Base-by-base conservation (phyloP, 169 alveolate species). In the Babesia gibsoni region DNA sequence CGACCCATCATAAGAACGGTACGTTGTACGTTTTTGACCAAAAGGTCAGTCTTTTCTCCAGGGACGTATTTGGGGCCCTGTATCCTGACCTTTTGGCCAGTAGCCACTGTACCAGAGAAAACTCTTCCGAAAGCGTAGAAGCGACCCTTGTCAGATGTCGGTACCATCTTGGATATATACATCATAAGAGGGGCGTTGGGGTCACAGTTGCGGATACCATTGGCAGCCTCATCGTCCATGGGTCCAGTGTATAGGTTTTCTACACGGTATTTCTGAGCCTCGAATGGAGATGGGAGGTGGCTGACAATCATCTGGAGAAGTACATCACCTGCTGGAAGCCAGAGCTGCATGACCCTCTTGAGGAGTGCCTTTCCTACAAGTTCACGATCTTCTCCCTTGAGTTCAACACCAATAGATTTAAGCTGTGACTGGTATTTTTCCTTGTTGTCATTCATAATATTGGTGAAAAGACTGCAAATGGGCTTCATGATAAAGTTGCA, bases 81-180 rank as follows among this genome's bases (percentile, higher is more conserved):
- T 66, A 98, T 97, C 81, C 99, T 92, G 72, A 98, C 99, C 86
- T 95, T 95, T 78, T 91, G 96, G 64, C 97, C 99, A 25, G 99
- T 94, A n/a, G 97, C 96, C 48, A 97, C 98, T 52, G 98, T 96
- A 23, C 99, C 99, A 29, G 99, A 96, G 93, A 98, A 98, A 52
- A 98, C 99, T 75, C 99, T 96, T 37, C 99, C 99, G 94, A 98
- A 97, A 48, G 99, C 99, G 78, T 96, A 96, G 97, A 98, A 98
- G 59, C 99, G 90, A 30, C 99, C 99, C 90, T 94, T 96, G 84
- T 97, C 99, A 39, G 97, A 87, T 48, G 99, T 97, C 57, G 99
- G 99, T 48, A 96, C 98, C 99, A 98, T 97, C 90, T 97, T 98
- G 37, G 99, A 95, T 74, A 98, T 96, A 93, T 96, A 96, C 99